Conservation (phyloP, 306 rosid genomes). For the Castanea sativa region DNA sequence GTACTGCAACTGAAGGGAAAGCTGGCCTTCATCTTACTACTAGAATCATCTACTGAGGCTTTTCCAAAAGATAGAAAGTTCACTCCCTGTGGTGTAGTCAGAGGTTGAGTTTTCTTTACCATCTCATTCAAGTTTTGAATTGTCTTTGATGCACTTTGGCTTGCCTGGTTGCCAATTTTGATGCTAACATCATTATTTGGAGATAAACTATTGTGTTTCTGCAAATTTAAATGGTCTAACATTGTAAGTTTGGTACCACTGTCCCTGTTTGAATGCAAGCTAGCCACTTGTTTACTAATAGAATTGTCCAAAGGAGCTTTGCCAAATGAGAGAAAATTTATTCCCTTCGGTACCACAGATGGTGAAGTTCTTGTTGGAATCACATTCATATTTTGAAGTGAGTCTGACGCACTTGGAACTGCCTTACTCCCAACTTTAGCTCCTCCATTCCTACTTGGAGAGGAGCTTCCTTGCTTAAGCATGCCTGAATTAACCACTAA, state of each 20-base stretch:
- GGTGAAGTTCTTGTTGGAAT: constrained; percentile 29
- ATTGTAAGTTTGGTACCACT: constrained; percentile 21
- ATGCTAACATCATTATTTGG: constrained; percentile 13
- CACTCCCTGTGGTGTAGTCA: constrained; percentile 17
- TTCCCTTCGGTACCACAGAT: constrained; percentile 52
- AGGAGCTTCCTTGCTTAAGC: constrained; percentile 28
- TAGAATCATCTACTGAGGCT: constrained; percentile 23
- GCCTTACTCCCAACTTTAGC: constrained; percentile 20
- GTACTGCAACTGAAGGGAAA: constrained; percentile 18
- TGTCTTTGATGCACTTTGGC: constrained; percentile 23
- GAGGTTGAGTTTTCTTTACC: constrained; percentile 27
- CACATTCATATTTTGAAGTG: constrained; percentile 27
- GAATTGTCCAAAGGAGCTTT: constrained; percentile 34
- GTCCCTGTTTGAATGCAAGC: constrained; percentile 28
- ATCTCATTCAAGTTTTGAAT: constrained; percentile 24
- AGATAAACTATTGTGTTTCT: constrained; percentile 11
- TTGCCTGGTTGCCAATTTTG: constrained; percentile 26
- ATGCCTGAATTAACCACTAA: constrained; percentile 21
- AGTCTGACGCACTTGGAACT: constrained; percentile 21
- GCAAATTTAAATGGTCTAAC: constrained; percentile 18
- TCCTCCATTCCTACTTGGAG: constrained; percentile 31
- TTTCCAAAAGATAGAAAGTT: constrained; percentile 35
- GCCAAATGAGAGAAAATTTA: constrained; percentile 69
- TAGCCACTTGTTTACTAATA: constrained; percentile 26
- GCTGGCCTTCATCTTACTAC: constrained; percentile 13